These are phyloP conservation scores for Gloeophyllum trabeum DNA, from an alignment of 768 basidiomycete species.

Conservation along the genomic window DNA sequence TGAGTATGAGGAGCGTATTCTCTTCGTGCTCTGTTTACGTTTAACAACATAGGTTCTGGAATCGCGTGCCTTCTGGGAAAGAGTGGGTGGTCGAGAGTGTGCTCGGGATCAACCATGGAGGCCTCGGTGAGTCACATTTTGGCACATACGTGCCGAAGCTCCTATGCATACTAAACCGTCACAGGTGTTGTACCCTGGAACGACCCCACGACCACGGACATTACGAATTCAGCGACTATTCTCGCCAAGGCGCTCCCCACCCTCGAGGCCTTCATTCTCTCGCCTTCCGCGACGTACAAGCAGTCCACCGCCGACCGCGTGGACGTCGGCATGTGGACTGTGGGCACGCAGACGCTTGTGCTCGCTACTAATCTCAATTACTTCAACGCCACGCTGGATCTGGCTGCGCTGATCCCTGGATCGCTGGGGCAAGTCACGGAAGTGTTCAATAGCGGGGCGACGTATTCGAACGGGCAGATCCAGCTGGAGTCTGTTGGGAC, in stretches of 20 bases:
- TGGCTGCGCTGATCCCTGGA: conserved; percentile 8
- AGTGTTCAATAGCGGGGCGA: conserved; percentile 18
- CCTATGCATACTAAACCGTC: too few species aligned
- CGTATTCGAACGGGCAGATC: conserved; percentile 8
- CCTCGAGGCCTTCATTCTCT: conserved; percentile 19
- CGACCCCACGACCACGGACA: conserved; percentile 26
- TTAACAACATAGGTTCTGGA: conserved; percentile 39
- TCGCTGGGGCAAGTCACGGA: conserved; percentile 5
- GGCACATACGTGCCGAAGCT: too few species aligned
- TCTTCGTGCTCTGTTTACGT: not conserved
- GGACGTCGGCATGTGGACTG: conserved; percentile 23
- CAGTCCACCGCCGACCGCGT: conserved; percentile 12
- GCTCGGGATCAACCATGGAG: conserved; percentile 63
- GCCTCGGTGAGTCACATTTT: too few species aligned
- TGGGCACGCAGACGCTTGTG: conserved; percentile 18
- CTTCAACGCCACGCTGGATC: conserved; percentile 8
- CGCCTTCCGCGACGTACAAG: conserved; percentile 14
- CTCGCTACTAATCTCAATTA: conserved; percentile 23
- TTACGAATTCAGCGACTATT: conserved; percentile 22
- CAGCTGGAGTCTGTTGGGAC: conserved; percentile 13
- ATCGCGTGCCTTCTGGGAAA: conserved; percentile 49
- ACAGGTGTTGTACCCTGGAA: conserved; percentile 27
- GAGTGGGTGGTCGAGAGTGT: conserved; percentile 60
- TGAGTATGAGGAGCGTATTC: conserved; percentile 9
- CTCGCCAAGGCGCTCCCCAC: conserved; percentile 19